A percentile compares a stretch with the other conserved stretches of the same genome.
phyloP scores from a whole-genome alignment of 176 grass and related monocot genomes.

The Thalia dealbata region DNA sequence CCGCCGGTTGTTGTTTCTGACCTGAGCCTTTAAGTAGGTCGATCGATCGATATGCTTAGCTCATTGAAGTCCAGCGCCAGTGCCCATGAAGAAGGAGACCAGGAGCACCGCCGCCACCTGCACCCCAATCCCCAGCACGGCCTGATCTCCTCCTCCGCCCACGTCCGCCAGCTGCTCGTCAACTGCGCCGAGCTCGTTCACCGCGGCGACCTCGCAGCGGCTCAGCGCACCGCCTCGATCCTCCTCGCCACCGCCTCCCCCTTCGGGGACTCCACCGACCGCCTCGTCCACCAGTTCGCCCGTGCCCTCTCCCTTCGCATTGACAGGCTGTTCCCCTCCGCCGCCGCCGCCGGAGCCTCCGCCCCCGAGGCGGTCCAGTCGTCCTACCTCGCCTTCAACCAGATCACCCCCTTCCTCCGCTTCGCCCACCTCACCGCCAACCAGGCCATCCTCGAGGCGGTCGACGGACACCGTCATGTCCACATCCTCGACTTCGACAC shows the following conservation, averaged over 20 bases:
- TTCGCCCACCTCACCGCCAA: constrained; percentile 95
- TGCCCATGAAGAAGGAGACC: constrained; percentile 31
- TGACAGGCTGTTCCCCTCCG: constrained; percentile 12
- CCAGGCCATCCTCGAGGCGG: constrained; percentile 84
- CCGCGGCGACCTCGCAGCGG: constrained; percentile 41
- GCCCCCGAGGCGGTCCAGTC: constrained; percentile 18
- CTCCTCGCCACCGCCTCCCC: constrained; percentile 47
- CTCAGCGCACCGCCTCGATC: constrained; percentile 37
- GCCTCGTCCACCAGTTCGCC: constrained; percentile 73
- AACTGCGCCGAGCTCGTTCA: constrained; percentile 64
- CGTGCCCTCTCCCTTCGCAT: constrained; percentile 48
- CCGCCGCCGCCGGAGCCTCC: not conserved
- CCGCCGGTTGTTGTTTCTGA: not conserved
- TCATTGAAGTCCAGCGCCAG: constrained; percentile 41
- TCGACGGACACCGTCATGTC: constrained; percentile 45
- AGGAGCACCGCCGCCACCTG: not conserved
- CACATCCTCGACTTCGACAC: constrained; percentile 94
- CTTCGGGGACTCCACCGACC: constrained; percentile 55
- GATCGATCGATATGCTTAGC: constrained; percentile 50
- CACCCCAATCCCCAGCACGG: not conserved
- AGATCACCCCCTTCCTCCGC: constrained; percentile 94
- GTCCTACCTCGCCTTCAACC: constrained; percentile 86
- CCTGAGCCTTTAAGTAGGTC: not conserved
- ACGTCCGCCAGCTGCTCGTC: constrained; percentile 52
- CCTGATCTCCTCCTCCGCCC: constrained; percentile 17